Base-by-base conservation (phyloP, 257 asterid species). In the Plectranthus barbatus region DNA sequence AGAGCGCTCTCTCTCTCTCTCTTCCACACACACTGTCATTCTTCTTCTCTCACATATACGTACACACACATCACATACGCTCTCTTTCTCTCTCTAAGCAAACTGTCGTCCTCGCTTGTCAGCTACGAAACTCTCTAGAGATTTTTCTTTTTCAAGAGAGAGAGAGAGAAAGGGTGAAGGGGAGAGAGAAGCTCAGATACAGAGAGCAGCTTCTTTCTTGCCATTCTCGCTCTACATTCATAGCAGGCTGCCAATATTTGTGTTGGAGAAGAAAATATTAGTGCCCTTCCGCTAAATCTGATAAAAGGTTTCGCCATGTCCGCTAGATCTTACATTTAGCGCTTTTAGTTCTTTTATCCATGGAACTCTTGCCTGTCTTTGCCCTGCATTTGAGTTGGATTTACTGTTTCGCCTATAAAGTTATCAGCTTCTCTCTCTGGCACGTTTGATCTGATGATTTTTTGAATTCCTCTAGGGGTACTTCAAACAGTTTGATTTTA, bases 51-150 rank as follows among this genome's bases (percentile, higher is more conserved):
- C 64, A 21, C 66, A 66, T 45, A 23, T 60, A 42, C 60, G 34
- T 48, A 52, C 67, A 61, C 31, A 54, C 56, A 23, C 61, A 13
- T 34, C 8, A 44, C 29, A 36, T 50, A 36, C 11, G 3, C 41
- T 26, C 31, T 26, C 31, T 26, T 5, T 57, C 73, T 64, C 78
- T 18, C 62, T 18, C 36, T 10, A 5, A 12, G 36, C 64, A 48
- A 26, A 62, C 72, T 53, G 51, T 69, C 77, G 40, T 63, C 53
- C 72, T 77, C 80, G 74, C 84, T 70, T 80, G 48, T 70, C 66
- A 40, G 39, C 70, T 77, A 73, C 65, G 82, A 55, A 69, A 69
- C 74, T 65, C 63, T 55, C 68, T 10, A 65, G 61, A 13, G 3
- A 15, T 21, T 60, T 76, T 59, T 74, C 49, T 61, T 53, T 53